Base-by-base conservation (phyloP, 108 stramenopile genomes). In the Pelagomonas calceolata region DNA sequence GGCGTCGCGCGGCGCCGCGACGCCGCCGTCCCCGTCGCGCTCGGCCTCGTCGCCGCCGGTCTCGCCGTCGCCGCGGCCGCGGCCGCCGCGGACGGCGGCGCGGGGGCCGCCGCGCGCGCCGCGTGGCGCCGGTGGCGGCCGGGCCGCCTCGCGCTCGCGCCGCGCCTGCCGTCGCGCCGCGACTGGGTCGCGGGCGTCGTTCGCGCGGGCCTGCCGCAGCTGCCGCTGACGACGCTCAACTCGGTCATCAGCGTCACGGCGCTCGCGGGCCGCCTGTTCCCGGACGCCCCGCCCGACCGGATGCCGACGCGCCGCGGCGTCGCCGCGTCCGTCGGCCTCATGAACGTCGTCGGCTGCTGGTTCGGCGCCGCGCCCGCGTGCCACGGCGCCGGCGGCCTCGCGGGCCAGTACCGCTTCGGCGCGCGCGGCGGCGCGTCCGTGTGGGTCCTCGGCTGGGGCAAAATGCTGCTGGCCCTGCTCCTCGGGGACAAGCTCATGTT, bases 301-400 rank as follows among this genome's bases (percentile, higher is more conserved):
- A 17, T 34, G 31, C 34, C 45, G 77, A 80, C 68, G 75, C 73
- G 88, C 33, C 74, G 81, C 37, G 79, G 87, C 39, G 87, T 92
- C 10, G 76, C 81, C 17, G 70, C 88, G 35, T 85, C 84, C 0
- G 86, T 92, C 4, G 89, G 91, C 51, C 70, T 89, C 0, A 86
- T 92, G 87, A 92, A 92, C 72, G 67, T 84, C 4, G 18, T 87
- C 15, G 51, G 85, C 16, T 85, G 85, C 73, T 88, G 87, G 37
- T 82, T 92, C 64, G 91, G 91, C 29, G 69, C 69, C 17, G 88
- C 90, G 89, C 91, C 91, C 12, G 85, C 81, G 70, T 92, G 91
- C 72, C 91, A 92, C 73, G 91, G 91, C 31, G 91, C 91, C 29
- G 91, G 91, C 32, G 91, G 91, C 34, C 76, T 92, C 45, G 91